Percentiles rank a stretch among this genome's conserved stretches.
These are phyloP conservation scores for Pythium aquatile DNA, from an alignment of 352 stramenopile genomes.

Conservation along the genomic window DNA sequence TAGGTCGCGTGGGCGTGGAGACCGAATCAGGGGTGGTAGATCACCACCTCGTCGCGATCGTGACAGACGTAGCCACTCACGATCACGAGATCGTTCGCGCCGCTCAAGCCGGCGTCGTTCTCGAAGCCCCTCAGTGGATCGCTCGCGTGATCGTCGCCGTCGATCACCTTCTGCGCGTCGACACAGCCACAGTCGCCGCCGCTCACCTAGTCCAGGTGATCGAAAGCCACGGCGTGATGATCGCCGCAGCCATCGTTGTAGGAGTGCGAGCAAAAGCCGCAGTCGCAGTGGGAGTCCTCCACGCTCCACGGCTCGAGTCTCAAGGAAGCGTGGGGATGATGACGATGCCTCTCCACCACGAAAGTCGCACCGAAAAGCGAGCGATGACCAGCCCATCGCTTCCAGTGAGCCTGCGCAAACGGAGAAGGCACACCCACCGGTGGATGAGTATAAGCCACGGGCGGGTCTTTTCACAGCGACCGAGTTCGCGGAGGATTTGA, in stretches of 20 bases:
- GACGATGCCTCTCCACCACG: constrained; percentile 4
- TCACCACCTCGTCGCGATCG: not conserved
- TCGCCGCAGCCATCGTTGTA: constrained; percentile 7
- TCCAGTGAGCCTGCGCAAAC: not conserved
- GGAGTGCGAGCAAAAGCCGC: not conserved
- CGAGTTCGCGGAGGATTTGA: constrained; percentile 63
- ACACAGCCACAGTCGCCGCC: constrained; percentile 11
- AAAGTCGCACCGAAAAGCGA: not conserved
- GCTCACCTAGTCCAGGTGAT: constrained; percentile 3
- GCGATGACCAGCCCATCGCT: not conserved
- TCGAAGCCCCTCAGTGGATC: not conserved
- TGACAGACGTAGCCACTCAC: not conserved
- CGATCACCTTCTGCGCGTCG: constrained; percentile 30
- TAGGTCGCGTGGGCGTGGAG: constrained; percentile 13
- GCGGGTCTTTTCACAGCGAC: constrained; percentile 65
- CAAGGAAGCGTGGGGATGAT: constrained; percentile 2
- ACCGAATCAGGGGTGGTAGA: not conserved
- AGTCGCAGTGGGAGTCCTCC: constrained; percentile 9
- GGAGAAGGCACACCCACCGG: not conserved
- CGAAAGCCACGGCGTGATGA: not conserved
- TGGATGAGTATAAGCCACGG: constrained; percentile 35
- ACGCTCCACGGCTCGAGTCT: not conserved
- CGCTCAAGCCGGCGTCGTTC: not conserved
- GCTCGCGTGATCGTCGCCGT: constrained; percentile 8
- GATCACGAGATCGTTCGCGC: constrained; percentile 9